phyloP scores from a whole-genome alignment of 1,139 yeast species.

The Debaryomyces nepalensis region DNA sequence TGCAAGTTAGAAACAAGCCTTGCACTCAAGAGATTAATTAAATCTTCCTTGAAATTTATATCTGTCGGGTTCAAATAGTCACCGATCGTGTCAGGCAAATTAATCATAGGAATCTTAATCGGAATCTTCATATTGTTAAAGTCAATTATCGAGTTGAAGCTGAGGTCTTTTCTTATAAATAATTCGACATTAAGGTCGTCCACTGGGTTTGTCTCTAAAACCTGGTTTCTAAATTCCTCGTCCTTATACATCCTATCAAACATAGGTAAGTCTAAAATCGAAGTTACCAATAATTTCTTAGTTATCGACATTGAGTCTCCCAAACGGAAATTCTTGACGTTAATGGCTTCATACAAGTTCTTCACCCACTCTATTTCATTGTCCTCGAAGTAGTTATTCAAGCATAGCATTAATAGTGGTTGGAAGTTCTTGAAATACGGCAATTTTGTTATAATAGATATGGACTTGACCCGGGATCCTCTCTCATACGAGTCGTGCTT shows the following conservation, averaged over 20 bases:
- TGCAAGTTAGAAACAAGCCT: constrained; percentile 34
- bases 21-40: constrained; percentile 43
- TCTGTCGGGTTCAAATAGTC: constrained; percentile 54
- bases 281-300: constrained; percentile 47
- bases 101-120: constrained; percentile 46
- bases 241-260: constrained; percentile 50
- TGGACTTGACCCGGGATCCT: constrained; percentile 60
- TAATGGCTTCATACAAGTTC: constrained; percentile 39
- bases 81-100: constrained; percentile 48
- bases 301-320: constrained; percentile 33
- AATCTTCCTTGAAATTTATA: constrained; percentile 46
- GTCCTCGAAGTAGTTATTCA: constrained; percentile 49
- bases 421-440: constrained; percentile 60
- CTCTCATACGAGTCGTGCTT: constrained; percentile 52
- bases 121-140: constrained; percentile 50
- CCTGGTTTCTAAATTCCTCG: constrained; percentile 41
- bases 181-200: constrained; percentile 35
- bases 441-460: constrained; percentile 57
- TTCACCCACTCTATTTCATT: constrained; percentile 29
- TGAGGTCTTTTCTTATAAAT: constrained; percentile 48
- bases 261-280: constrained; percentile 52
- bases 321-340: constrained; percentile 38
- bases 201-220: constrained; percentile 35
- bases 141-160: constrained; percentile 44
- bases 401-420: constrained; percentile 58